Base-by-base conservation (phyloP, 2,329 filamentous ascomycete genomes). In the Ascochyta koolunga region DNA sequence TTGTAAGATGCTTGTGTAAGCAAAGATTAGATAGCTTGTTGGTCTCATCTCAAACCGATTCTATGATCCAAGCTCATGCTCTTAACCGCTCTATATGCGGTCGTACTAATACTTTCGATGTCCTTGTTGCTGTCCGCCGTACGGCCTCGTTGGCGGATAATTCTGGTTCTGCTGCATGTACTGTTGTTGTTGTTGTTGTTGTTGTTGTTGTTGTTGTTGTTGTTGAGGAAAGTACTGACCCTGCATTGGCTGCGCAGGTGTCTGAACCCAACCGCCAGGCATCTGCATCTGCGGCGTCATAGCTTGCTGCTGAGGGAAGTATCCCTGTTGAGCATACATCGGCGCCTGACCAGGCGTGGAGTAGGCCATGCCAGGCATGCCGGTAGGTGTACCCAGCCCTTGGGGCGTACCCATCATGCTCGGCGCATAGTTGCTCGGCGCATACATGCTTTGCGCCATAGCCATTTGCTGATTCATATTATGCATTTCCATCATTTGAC, bases 261-360 rank as follows among this genome's bases (percentile, higher is more conserved):
- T 68, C 3, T 67, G 57, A 1, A 51, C 59, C 69, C 70, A 73
- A 16, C 58, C 63, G 19, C 66, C 67, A 13, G 67, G 69, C 24
- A 68, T 53, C 18, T 60, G 59, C 58, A 68, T 66, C 11, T 61
- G 60, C 15, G 62, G 68, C 4, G 66, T 61, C 52, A 68, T 62
- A 10, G 60, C 46, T 44, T 63, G 68, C 50, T 70, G 70, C 22
- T 60, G 59, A 4, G 59, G 44, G 13, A 69, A 67, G 38, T 71
- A 71, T 11, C 67, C 66, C 47, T 64, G 66, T 16, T 70, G 66
- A 29, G 66, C 59, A 41, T 70, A 71, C 64, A 66, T 65, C 11
- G 68, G 69, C 38, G 65, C 64, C 54, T 65, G 61, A 3, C 46
- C 58, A 9, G 69, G 69, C 15, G 56, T 67, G 1, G 70, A 67